Conservation (phyloP, 1,284 basidiomycete genomes). For the Ustanciosporium gigantosporum region DNA sequence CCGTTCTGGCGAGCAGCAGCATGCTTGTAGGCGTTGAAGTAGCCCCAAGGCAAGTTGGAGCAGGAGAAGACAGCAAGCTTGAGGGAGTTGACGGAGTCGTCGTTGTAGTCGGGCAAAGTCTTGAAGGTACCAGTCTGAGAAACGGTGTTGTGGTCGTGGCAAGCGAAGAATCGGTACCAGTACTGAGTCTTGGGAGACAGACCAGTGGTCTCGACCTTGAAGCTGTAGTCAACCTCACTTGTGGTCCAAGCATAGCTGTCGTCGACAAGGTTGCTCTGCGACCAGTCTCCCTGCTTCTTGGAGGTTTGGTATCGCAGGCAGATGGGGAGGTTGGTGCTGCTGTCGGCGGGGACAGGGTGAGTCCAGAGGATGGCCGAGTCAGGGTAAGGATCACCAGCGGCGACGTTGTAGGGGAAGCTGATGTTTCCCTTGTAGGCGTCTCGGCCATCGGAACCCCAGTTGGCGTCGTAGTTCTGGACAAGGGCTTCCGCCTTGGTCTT, state of each 20-base stretch:
- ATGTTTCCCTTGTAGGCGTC: slow-evolving; percentile 52
- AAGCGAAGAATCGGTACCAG: slow-evolving; percentile 70
- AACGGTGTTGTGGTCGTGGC: slow-evolving; percentile 44
- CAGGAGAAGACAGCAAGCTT: slow-evolving; percentile 70
- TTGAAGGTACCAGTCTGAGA: slow-evolving; percentile 67
- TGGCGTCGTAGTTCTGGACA: slow-evolving; percentile 34
- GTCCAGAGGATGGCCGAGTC: slow-evolving; percentile 71
- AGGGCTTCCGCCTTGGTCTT: slow-evolving; percentile 39
- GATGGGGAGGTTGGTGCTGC: slow-evolving; percentile 65
- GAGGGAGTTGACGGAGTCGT: slow-evolving; percentile 63
- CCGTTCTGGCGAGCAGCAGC: slow-evolving; percentile 65
- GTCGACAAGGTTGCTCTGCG: slow-evolving; percentile 60
- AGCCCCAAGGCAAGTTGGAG: slow-evolving; percentile 67
- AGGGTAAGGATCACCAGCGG: slow-evolving; percentile 69
- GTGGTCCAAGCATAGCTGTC: slow-evolving; percentile 68
- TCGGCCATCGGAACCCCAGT: slow-evolving; percentile 26
- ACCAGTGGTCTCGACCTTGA: slow-evolving; percentile 69
- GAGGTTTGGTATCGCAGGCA: slow-evolving; percentile 68
- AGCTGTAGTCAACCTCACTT: slow-evolving; percentile 68
- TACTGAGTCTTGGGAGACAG: slow-evolving; percentile 68
- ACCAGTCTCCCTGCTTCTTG: slow-evolving; percentile 53
- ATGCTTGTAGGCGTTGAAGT: slow-evolving; percentile 72
- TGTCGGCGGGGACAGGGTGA: slow-evolving; percentile 34
- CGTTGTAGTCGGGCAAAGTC: slow-evolving; percentile 46
- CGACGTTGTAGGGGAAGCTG: slow-evolving; percentile 62